Evolutionary conservation across 1,284 basidiomycete genomes (phyloP).

Genomic region (Ustilago curta): DNA sequence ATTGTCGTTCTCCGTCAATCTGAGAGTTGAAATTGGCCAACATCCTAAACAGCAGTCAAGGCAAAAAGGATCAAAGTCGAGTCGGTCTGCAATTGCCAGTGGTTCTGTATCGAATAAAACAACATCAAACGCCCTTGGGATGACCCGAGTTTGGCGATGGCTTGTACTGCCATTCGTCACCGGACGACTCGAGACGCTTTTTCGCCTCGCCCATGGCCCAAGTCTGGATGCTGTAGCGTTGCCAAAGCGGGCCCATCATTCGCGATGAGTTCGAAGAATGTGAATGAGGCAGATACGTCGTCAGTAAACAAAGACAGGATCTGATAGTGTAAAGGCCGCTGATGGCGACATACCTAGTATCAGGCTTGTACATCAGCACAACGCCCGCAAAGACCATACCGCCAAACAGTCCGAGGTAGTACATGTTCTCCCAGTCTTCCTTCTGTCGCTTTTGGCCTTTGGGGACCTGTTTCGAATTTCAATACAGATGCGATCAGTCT

Average conservation of each 20-base stretch:
- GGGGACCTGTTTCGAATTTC: slow-evolving; percentile 73
- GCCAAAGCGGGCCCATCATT: not conserved
- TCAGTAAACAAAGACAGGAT: not conserved
- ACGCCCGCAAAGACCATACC: slow-evolving; percentile 82
- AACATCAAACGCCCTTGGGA: slow-evolving; percentile 45
- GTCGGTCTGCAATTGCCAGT: slow-evolving; percentile 16
- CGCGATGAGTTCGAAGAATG: not conserved
- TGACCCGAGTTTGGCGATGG: slow-evolving; percentile 65
- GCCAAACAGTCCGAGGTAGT: slow-evolving; percentile 78
- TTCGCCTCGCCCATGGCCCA: slow-evolving; percentile 67
- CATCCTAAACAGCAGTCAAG: not conserved
- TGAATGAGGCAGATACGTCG: not conserved
- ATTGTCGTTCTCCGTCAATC: too few relatives aligned
- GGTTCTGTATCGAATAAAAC: not conserved
- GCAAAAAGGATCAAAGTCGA: not conserved
- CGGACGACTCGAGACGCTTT: slow-evolving; percentile 65
- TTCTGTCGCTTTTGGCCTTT: slow-evolving; percentile 83
- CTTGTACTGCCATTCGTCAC: slow-evolving; percentile 66
- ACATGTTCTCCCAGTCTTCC: slow-evolving; percentile 79
- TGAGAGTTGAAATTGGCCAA: too few relatives aligned
- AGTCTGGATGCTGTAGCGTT: slow-evolving; percentile 57
- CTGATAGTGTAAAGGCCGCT: not conserved
- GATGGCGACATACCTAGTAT: slow-evolving; percentile 81
- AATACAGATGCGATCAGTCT: too few relatives aligned
- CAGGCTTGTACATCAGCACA: slow-evolving; percentile 91